Percentiles rank a stretch among this genome's conserved stretches.
Evolutionary conservation across 202 grass and related monocot genomes (phyloP).

Genomic region (Hordeum pubiflorum): DNA sequence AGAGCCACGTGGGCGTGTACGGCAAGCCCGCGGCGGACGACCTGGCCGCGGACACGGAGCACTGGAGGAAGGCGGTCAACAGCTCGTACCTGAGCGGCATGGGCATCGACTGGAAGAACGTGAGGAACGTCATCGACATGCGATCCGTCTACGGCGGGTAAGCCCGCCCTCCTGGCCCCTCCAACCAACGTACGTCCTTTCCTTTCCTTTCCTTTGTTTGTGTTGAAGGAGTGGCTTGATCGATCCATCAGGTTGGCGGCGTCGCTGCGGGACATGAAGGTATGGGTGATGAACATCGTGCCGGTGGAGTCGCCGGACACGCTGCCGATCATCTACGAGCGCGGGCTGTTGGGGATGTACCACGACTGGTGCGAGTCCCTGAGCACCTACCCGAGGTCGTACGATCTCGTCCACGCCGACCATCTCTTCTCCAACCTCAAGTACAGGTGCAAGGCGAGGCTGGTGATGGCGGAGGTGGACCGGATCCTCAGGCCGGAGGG

Average conservation of each 20-base stretch:
- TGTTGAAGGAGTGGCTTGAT: too few species aligned
- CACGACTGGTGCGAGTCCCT: slow-evolving; percentile 64
- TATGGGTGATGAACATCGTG: slow-evolving; percentile 57
- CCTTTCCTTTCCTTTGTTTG: neutral
- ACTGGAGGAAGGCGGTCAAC: slow-evolving; percentile 49
- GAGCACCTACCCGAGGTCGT: slow-evolving; percentile 44
- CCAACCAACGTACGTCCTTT: neutral
- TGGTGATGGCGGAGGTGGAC: slow-evolving; percentile 67
- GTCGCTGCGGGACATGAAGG: slow-evolving; percentile 26
- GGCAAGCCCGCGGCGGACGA: slow-evolving; percentile 56
- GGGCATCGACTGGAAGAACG: slow-evolving; percentile 63
- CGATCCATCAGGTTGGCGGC: slow-evolving; percentile 28
- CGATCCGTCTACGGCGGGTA: slow-evolving; percentile 81
- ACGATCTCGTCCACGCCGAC: slow-evolving; percentile 43
- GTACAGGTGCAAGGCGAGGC: slow-evolving; percentile 45
- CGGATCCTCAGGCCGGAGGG: slow-evolving; percentile 71
- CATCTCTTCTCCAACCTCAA: slow-evolving; percentile 46
- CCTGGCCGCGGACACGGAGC: slow-evolving; percentile 54
- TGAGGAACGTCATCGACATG: slow-evolving; percentile 93
- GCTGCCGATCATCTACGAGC: slow-evolving; percentile 44
- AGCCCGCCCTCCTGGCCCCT: neutral
- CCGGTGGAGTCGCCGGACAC: slow-evolving; percentile 33
- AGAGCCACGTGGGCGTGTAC: slow-evolving; percentile 55
- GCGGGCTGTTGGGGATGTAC: slow-evolving; percentile 40
- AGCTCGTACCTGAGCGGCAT: slow-evolving; percentile 56